These are phyloP conservation scores for Ambrosiella beaveri DNA, from an alignment of 2,329 filamentous ascomycete genomes.

Conservation along the genomic window DNA sequence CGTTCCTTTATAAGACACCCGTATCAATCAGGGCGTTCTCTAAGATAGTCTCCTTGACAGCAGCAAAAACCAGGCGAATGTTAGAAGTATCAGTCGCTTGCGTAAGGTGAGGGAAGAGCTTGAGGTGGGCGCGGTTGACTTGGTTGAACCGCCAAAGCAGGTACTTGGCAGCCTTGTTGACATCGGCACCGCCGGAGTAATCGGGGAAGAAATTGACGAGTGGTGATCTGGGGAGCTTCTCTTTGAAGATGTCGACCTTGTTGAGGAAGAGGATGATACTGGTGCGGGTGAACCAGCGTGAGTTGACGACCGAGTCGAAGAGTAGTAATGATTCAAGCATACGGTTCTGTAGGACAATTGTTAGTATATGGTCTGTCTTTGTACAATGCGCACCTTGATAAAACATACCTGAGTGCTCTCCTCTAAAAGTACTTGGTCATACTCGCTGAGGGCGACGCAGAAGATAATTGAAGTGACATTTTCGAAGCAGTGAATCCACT, in stretches of 20 bases:
- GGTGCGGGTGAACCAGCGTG: slow-evolving; percentile 96
- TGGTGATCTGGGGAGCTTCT: slow-evolving; percentile 78
- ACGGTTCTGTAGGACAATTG: slow-evolving; percentile 51
- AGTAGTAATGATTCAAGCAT: slow-evolving; percentile 98
- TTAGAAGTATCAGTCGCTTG: slow-evolving; percentile 99
- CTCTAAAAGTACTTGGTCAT: slow-evolving; percentile 91
- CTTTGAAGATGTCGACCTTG: slow-evolving; percentile 96
- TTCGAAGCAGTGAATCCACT: slow-evolving; percentile 99
- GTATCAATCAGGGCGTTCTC: slow-evolving; percentile 98
- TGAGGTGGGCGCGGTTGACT: slow-evolving; percentile 88
- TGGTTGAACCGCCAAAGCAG: slow-evolving; percentile 97
- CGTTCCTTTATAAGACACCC: slow-evolving; percentile 53
- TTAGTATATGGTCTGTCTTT: neutral
- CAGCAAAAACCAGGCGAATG: slow-evolving; percentile 91
- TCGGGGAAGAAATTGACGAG: slow-evolving; percentile 93
- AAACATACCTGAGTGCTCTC: slow-evolving; percentile 76
- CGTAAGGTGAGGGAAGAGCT: slow-evolving; percentile 91
- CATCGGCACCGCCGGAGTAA: slow-evolving; percentile 92
- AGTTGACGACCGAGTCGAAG: slow-evolving; percentile 97
- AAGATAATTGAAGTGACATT: slow-evolving; percentile 99
- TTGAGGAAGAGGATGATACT: slow-evolving; percentile 98
- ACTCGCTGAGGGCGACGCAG: slow-evolving; percentile 93
- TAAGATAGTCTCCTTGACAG: slow-evolving; percentile 95
- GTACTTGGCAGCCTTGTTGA: slow-evolving; percentile 96
- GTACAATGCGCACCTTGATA: neutral